Evolutionary conservation across 495 filamentous ascomycete species (phyloP), one percentile per base, ranked within the genome.

Genomic region (Entonaema liquescens): DNA sequence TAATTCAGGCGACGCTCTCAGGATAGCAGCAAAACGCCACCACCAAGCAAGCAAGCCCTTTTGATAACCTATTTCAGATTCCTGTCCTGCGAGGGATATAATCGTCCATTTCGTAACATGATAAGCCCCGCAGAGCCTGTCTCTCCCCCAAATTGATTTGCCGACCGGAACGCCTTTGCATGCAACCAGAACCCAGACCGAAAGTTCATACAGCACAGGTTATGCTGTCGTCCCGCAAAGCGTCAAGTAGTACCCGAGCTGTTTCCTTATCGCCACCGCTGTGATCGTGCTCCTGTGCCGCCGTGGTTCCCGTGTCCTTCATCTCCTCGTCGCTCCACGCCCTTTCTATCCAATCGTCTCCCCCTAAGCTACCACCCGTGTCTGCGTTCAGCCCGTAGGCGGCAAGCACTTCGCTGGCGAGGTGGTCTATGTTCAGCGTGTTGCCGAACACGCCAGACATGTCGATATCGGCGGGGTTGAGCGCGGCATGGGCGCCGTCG

Each of bases 311-410:
- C 29, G 23, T 31, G 17, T 63, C 64, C 31, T 64, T 70, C 33
- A 64, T 62, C 17, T 69, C 73, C 28, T 76, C 73, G 12, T 59
- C 65, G 52, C 67, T 67, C 75, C 75, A 75, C 44, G 62, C 74
- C 50, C 55, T 21, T 38, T 75, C 72, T 42, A 77, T 75, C 75
- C 75, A 77, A 25, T 75, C 67, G n/a, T 66, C 68, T 33, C 72
- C 76, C 7, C 57, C 62, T 4, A 8, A 0, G 15, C 59, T 26
- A 5, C 17, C 28, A n/a, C 29, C 53, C 17, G 62, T 9, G 17
- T 60, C 62, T 12, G 57, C 62, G 55, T 65, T 64, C 0, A 70
- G 56, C 12, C 70, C 70, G 42, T 68, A 73, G 4, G 65, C 64
- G 21, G 70, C 70, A 2, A 73, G 65, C 12, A 73, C 65, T 28